Base-by-base conservation (phyloP, 768 basidiomycete genomes). In the Lanmaoa pseudosensibilis region DNA sequence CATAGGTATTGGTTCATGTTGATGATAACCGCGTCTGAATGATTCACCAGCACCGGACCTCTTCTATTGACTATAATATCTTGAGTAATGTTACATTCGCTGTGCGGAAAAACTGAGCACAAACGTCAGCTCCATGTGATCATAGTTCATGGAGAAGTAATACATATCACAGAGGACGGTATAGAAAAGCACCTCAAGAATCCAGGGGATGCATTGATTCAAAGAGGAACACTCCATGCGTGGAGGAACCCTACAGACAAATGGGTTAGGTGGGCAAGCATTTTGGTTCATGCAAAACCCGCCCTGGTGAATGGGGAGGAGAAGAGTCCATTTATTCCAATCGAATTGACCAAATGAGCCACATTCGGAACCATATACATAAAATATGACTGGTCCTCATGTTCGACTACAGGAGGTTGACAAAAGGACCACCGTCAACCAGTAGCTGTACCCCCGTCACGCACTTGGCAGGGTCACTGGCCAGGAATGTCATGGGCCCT, bases 221-320 rank as follows among this genome's bases (percentile, higher is more conserved):
- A 41, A 23, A 79, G 78, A 55, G 85, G 84, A 10, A 82, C 79
- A 0, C 73, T 83, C 67, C 85, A 86, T 60, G 81, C 80, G 16
- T 87, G 84, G 85, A 78, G 68, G 51, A 86, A 86, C 66, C 81
- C 83, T 11, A 68, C 64, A 2, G 66, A 70, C 11, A 63, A 69
- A 25, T 84, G 82, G 79, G 68, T 78, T 11, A 39, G 10, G 32
- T 32, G 32, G 32, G 32, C 32, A 32, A 32, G 32, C 32, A n/a
- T 39, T n/a, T 39, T n/a, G n/a, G 38, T 39, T 39, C 9, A n/a
- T n/a, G n/a, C 38, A 39, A 39, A 39, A 11, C 38, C 10, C 38
- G n/a, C 10, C 18, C 38, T 39, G 10, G 38, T 39, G 12, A 41
- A 41, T 41, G 21, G 5, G 21, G 19, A 41, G 19, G 40, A 41